A percentile compares a stretch with the other conserved stretches of the same genome.
Conservation (phyloP, 768 basidiomycete genomes). For the Pisolithus albus region DNA sequence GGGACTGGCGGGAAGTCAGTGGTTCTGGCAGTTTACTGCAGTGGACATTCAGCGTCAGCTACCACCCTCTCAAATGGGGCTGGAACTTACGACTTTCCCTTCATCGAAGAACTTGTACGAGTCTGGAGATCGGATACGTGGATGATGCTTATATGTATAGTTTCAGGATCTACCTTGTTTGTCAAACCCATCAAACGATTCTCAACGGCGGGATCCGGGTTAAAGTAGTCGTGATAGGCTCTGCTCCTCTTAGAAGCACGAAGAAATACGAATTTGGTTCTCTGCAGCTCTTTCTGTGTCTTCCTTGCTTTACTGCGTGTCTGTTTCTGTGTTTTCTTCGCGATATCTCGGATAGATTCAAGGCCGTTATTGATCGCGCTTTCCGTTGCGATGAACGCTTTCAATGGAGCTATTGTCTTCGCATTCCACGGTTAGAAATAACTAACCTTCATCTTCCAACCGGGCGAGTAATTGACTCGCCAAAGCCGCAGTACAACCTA, state of each 20-base stretch:
- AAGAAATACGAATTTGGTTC: constrained; percentile 54
- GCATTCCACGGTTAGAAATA: neutral
- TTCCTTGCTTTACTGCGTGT: constrained; percentile 38
- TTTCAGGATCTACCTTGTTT: constrained; percentile 36
- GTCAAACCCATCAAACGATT: constrained; percentile 53
- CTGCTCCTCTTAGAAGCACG: constrained; percentile 35
- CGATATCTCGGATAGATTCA: constrained; percentile 35
- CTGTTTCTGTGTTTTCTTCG: constrained; percentile 34
- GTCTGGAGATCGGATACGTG: neutral
- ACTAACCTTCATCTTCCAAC: constrained; percentile 62
- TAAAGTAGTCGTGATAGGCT: constrained; percentile 64
- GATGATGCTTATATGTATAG: neutral
- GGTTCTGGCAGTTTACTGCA: neutral
- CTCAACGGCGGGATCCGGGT: constrained; percentile 53
- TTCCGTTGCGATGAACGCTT: constrained; percentile 58
- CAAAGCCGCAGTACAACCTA: constrained; percentile 49
- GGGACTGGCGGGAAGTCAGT: neutral
- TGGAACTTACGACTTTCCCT: neutral
- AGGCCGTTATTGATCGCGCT: constrained; percentile 42
- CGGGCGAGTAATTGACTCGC: constrained; percentile 60
- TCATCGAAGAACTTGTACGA: neutral
- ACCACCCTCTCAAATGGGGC: neutral
- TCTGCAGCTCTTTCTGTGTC: constrained; percentile 46
- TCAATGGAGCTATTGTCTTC: neutral
- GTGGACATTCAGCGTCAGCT: neutral